Percentiles rank a stretch among this genome's conserved stretches.
Evolutionary conservation across 2,329 filamentous ascomycete genomes (phyloP).

Genomic region (Cytospora mali): DNA sequence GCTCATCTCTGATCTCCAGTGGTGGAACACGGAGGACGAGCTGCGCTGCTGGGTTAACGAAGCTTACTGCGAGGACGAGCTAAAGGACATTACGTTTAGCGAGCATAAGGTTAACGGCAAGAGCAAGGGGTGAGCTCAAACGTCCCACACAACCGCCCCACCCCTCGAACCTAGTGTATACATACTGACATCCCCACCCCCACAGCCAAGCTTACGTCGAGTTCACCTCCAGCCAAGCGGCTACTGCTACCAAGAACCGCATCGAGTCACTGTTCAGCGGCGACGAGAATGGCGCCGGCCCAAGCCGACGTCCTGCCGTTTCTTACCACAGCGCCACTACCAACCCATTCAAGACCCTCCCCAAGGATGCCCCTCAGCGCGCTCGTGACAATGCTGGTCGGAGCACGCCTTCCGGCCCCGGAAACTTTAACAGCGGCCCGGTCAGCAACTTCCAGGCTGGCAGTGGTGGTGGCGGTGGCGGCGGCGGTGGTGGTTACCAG

Average conservation of each 20-base stretch:
- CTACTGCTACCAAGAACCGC: conserved; percentile 80
- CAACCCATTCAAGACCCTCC: conserved; percentile 89
- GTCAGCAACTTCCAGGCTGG: conserved; percentile 41
- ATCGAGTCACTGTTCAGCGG: conserved; percentile 65
- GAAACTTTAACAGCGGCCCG: conserved; percentile 50
- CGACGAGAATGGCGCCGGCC: conserved; percentile 55
- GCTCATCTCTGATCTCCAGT: conserved; percentile 86
- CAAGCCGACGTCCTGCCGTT: conserved; percentile 61
- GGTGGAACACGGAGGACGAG: conserved; percentile 97
- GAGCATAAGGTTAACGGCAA: conserved; percentile 99
- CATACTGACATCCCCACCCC: conserved; percentile 24
- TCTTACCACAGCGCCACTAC: conserved; percentile 74
- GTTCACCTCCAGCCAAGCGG: conserved; percentile 79
- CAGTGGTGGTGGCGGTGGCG: conserved; percentile 51
- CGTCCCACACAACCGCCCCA: conserved; percentile 16
- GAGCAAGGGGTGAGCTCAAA: conserved; percentile 86
- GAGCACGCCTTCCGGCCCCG: conserved; percentile 43
- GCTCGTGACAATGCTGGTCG: conserved; percentile 66
- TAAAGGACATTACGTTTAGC: conserved; percentile 93
- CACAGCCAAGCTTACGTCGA: conserved; percentile 78
- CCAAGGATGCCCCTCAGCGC: conserved; percentile 80
- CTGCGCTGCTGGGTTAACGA: conserved; percentile 83
- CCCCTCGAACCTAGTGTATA: background rate
- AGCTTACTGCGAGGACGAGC: conserved; percentile 78
- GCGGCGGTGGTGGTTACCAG: conserved; percentile 42